Conservation (phyloP, 257 asterid species). For the Ilex aquifolium region DNA sequence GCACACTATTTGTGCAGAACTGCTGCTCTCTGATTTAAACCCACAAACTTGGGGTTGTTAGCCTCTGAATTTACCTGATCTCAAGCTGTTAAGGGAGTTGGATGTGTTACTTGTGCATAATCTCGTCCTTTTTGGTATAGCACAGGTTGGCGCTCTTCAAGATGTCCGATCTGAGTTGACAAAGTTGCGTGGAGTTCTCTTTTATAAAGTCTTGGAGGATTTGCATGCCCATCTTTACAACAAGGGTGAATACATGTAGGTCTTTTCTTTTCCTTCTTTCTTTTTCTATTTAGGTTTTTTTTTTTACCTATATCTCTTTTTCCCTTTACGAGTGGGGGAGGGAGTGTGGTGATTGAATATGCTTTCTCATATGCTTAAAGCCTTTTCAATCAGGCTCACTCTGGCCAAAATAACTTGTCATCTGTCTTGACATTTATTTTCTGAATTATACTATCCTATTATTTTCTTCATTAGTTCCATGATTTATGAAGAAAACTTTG, state of each 20-base stretch:
- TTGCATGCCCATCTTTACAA: slow-evolving; percentile 94
- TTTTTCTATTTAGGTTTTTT: neutral
- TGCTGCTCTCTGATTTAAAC: no score
- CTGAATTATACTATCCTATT: no score
- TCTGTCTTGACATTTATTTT: neutral
- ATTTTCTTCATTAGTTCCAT: no score
- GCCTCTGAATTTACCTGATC: no score
- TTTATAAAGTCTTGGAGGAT: slow-evolving; percentile 94
- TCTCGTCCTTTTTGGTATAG: slow-evolving; percentile 18
- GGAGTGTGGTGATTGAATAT: slow-evolving; percentile 7
- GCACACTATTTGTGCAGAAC: no score
- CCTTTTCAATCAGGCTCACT: slow-evolving; percentile 7
- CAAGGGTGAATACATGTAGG: slow-evolving; percentile 89
- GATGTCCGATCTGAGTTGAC: slow-evolving; percentile 96
- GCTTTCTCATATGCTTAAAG: slow-evolving; percentile 4
- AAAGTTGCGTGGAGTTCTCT: slow-evolving; percentile 85
- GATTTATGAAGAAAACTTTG: no score
- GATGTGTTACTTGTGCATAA: slow-evolving; percentile 11
- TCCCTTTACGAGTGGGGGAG: neutral
- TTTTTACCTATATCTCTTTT: neutral
- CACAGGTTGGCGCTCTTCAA: slow-evolving; percentile 98
- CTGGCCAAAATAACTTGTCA: slow-evolving; percentile 6
- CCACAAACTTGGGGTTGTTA: no score
- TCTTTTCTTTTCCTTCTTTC: slow-evolving; percentile 12
- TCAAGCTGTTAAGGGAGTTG: slow-evolving; percentile 23